Conservation (phyloP, 805 yeast genomes). For the Ogataea ramenticola region DNA sequence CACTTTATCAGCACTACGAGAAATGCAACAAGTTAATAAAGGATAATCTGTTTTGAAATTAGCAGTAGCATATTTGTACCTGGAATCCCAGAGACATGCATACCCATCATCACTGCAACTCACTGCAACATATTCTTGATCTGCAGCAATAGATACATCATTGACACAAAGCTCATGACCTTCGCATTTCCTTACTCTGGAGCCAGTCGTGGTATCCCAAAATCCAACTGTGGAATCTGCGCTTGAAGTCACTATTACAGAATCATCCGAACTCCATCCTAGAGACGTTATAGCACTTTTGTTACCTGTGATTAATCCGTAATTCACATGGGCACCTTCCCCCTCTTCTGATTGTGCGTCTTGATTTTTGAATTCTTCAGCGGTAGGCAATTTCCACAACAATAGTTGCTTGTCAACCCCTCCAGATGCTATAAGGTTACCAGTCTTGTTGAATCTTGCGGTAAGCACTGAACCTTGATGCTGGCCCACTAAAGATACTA, state of each 20-base stretch:
- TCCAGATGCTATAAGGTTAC: slow-evolving; percentile 51
- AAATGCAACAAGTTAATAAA: slow-evolving; percentile 40
- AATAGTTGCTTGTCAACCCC: slow-evolving; percentile 48
- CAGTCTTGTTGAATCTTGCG: slow-evolving; percentile 44
- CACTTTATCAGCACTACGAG: slow-evolving; percentile 32
- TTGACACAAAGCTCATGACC: slow-evolving; percentile 51
- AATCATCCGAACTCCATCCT: slow-evolving; percentile 43
- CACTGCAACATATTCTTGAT: slow-evolving; percentile 19
- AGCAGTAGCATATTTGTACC: slow-evolving; percentile 37
- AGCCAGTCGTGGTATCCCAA: slow-evolving; percentile 57
- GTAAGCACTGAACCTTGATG: slow-evolving; percentile 45
- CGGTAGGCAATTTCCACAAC: slow-evolving; percentile 21
- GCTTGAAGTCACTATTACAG: slow-evolving; percentile 40
- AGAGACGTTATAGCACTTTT: slow-evolving; percentile 59
- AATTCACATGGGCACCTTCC: slow-evolving; percentile 23
- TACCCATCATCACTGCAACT: slow-evolving; percentile 66
- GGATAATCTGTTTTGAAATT: slow-evolving; percentile 48
- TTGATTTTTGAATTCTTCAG: slow-evolving; percentile 1
- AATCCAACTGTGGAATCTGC: slow-evolving; percentile 56
- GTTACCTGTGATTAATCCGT: slow-evolving; percentile 46
- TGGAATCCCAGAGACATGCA: slow-evolving; percentile 55
- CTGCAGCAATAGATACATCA: slow-evolving; percentile 35
- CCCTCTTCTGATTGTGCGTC: not conserved
- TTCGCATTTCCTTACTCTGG: slow-evolving; percentile 43
- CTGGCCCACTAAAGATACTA: slow-evolving; percentile 35